Conservation (phyloP, 108 stramenopile genomes). For the Cyclotella atomus region DNA sequence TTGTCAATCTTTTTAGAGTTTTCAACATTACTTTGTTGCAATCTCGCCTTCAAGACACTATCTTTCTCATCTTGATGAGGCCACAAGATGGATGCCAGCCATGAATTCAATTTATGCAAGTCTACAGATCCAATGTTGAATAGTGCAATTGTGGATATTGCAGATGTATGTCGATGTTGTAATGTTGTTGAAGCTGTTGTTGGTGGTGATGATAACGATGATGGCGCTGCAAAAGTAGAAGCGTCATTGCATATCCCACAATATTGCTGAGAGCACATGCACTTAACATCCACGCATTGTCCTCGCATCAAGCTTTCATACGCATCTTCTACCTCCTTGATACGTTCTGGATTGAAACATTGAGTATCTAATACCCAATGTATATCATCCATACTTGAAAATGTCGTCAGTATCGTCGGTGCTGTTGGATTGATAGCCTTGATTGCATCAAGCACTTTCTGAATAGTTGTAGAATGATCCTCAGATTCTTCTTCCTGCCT, state of each 20-base stretch:
- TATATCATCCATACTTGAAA: constrained; percentile 81
- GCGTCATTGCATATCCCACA: constrained; percentile 29
- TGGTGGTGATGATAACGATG: too few relatives aligned
- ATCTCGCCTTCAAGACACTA: constrained; percentile 59
- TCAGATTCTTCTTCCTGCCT: background rate
- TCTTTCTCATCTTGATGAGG: constrained; percentile 83
- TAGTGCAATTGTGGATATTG: constrained; percentile 69
- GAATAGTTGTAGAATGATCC: background rate
- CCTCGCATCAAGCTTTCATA: constrained; percentile 19
- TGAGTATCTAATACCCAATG: constrained; percentile 87
- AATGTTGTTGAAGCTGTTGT: background rate
- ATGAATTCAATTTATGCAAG: constrained; percentile 61
- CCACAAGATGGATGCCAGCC: constrained; percentile 86
- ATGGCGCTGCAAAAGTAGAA: too few relatives aligned
- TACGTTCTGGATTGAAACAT: constrained; percentile 74
- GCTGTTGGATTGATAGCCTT: constrained; percentile 89
- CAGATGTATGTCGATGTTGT: constrained; percentile 64
- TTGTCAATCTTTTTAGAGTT: background rate
- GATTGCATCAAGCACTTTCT: constrained; percentile 45
- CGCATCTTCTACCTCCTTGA: constrained; percentile 49
- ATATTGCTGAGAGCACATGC: constrained; percentile 9
- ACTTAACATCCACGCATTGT: constrained; percentile 1
- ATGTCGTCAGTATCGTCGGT: constrained; percentile 67
- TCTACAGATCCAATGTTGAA: constrained; percentile 56
- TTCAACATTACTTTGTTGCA: constrained; percentile 23